Evolutionary conservation across 2,329 filamentous ascomycete species (phyloP), one percentile per base, ranked within the genome.

Genomic region (Aspergillus niger): DNA sequence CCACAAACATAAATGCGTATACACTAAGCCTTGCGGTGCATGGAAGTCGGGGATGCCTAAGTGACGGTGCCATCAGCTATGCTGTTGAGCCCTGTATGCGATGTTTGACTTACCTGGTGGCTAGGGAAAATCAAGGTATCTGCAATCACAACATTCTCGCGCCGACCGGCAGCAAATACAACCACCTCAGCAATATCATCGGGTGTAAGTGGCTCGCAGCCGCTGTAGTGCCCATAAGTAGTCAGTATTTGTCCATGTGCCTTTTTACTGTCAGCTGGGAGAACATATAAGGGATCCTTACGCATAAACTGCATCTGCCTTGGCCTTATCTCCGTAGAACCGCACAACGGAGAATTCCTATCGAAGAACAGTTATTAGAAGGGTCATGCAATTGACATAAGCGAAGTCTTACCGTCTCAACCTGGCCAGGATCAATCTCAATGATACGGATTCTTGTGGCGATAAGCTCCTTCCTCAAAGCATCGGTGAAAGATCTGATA

Each of bases 161-260:
- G 86, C 70, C 93, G 85, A 3, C 90, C 89, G 3, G 90, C 92
- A 2, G 90, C 84, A 73, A 97, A 97, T 7, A 97, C 92, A 36
- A 97, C 83, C 30, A 96, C 84, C 79, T 97, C 93, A 11, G 93
- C 93, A 71, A 97, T 92, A 72, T 97, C 93, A 53, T 95, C 91
- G 0, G 91, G 90, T 0, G 92, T 96, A 67, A 97, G 81, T 43
- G 93, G 92, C 67, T 96, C 90, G 67, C 86, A 89, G 55, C 89
- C 89, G 60, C 88, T 90, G 64, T 28, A 57, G 3, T 15, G 26
- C 2, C n/a, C 24, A 24, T 44, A 5, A 5, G 20, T 7, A 24
- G 26, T 55, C 17, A 28, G 39, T 54, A 15, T 11, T 20, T 48
- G 8, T 13, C 59, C 36, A 59, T 38, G 10, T 49, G 5, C n/a